Evolutionary conservation across 257 asterid genomes (phyloP).

Genomic region (Voacanga thouarsii): DNA sequence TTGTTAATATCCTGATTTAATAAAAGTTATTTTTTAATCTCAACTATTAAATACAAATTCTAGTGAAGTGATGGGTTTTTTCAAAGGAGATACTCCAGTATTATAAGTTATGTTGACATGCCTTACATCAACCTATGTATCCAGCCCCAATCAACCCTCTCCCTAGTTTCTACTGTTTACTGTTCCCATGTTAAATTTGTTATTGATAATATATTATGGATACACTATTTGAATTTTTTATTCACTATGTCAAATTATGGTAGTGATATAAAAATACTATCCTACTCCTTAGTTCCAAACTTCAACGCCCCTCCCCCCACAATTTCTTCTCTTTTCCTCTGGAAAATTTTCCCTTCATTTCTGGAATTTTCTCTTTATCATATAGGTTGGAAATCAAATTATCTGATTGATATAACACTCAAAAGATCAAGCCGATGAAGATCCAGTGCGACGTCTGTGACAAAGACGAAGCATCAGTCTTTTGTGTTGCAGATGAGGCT

Average conservation of each 20-base stretch:
- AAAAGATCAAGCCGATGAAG: constrained; percentile 43
- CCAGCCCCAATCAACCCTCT: not conserved
- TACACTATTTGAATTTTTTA: constrained; percentile 1
- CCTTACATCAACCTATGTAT: too few species aligned
- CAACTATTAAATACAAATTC: too few species aligned
- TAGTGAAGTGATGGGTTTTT: too few species aligned
- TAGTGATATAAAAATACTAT: constrained; percentile 7
- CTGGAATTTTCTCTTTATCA: not conserved
- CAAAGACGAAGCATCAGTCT: constrained; percentile 57
- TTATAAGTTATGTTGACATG: too few species aligned
- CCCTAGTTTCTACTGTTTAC: constrained; percentile 2
- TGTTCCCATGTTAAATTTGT: constrained; percentile 1
- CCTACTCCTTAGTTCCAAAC: constrained; percentile 11
- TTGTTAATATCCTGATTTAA: too few species aligned
- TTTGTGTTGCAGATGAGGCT: constrained; percentile 89
- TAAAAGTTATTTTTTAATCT: too few species aligned
- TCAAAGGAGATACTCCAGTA: too few species aligned
- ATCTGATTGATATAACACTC: not conserved
- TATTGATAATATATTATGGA: too few species aligned
- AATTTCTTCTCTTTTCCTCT: constrained; percentile 12
- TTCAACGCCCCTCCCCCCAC: constrained; percentile 15
- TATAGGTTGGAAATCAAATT: not conserved
- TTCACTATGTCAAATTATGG: constrained; percentile 25
- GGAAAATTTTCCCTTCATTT: not conserved
- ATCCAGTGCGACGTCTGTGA: constrained; percentile 89